Evolutionary conservation across 2,329 filamentous ascomycete species (phyloP).

Genomic region (Paecilomyces fulvus): DNA sequence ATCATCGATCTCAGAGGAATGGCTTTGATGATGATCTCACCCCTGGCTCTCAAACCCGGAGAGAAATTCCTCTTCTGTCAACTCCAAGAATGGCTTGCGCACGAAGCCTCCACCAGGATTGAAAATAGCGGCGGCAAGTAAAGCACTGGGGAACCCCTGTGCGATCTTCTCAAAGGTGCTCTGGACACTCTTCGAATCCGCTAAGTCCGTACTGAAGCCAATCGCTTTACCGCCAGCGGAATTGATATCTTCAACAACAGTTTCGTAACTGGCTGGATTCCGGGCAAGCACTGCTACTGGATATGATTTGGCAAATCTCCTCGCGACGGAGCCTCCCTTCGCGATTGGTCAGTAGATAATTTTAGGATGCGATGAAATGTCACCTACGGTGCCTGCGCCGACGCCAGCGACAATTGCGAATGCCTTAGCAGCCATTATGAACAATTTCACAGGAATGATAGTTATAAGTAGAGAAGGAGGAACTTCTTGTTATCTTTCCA

Average conservation of each 20-base stretch:
- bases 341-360: not conserved
- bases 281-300: slow-evolving; percentile 53
- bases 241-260: slow-evolving; percentile 53
- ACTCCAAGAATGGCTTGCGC: slow-evolving; percentile 53
- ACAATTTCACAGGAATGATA: not conserved
- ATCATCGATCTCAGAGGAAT: not conserved
- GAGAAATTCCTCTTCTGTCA: slow-evolving; percentile 50
- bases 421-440: not conserved
- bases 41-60: slow-evolving; percentile 42
- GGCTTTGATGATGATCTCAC: slow-evolving; percentile 24
- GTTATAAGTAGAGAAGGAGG: not conserved
- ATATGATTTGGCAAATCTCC: slow-evolving; percentile 51
- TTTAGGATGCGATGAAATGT: not conserved
- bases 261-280: slow-evolving; percentile 48
- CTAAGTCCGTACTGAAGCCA: slow-evolving; percentile 53
- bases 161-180: slow-evolving; percentile 47
- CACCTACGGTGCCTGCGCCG: not conserved
- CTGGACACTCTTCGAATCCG: slow-evolving; percentile 44
- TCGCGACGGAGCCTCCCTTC: slow-evolving; percentile 50
- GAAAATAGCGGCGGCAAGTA: slow-evolving; percentile 49
- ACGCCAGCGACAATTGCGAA: not conserved
- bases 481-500: not conserved
- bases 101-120: slow-evolving; percentile 51
- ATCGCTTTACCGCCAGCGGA: slow-evolving; percentile 49
- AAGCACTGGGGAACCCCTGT: slow-evolving; percentile 41